These are phyloP conservation scores for Phycomyces blakesleeanus DNA, from an alignment of 192 early-diverging fungal species.

Conservation along the genomic window DNA sequence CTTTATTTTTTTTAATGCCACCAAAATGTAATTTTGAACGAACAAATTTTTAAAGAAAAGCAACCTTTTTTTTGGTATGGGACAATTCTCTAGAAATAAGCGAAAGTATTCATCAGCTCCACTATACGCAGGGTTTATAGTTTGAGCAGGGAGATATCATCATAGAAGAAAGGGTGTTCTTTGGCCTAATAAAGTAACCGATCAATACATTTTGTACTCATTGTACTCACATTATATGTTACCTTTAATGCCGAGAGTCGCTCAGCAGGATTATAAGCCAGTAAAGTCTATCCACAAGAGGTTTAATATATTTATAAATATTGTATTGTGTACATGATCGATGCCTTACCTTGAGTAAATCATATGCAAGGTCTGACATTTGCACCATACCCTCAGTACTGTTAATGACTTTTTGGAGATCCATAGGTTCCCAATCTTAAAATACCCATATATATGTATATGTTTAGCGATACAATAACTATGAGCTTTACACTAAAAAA, in stretches of 20 bases:
- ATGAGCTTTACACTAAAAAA: background rate
- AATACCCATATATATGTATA: too few species aligned
- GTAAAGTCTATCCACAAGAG: constrained; percentile 17
- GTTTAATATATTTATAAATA: background rate
- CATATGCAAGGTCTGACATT: constrained; percentile 4
- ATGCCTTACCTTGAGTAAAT: constrained; percentile 25
- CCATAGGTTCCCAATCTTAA: constrained; percentile 16
- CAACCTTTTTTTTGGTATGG: too few species aligned
- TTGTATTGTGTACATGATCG: background rate
- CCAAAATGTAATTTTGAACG: too few species aligned
- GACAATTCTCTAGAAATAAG: too few species aligned
- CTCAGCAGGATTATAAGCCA: constrained; percentile 27
- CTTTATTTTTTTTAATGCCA: too few species aligned
- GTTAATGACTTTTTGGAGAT: constrained; percentile 7
- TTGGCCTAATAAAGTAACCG: constrained; percentile 17
- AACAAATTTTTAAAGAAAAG: too few species aligned
- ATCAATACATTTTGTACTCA: background rate
- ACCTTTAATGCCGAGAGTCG: constrained; percentile 34
- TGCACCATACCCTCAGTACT: constrained; percentile 1
- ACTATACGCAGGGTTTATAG: constrained; percentile 8
- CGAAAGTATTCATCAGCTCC: background rate
- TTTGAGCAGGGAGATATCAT: constrained; percentile 17
- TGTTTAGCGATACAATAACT: background rate
- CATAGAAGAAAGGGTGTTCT: constrained; percentile 27
- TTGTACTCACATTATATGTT: background rate